phyloP scores from a whole-genome alignment of 83 land plant species.

The Larix sibirica region DNA sequence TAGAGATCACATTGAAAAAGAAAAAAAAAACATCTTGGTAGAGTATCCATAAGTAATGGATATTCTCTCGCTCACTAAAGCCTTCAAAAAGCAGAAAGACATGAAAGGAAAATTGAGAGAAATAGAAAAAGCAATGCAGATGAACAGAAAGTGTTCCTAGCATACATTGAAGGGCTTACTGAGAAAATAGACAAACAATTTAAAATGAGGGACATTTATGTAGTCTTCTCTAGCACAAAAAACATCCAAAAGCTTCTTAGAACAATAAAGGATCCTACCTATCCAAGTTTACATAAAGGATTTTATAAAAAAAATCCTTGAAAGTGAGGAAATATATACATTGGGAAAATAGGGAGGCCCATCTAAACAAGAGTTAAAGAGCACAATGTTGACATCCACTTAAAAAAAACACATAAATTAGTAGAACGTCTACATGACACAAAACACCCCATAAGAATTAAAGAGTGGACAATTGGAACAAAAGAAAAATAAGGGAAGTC shows the following conservation, averaged over 20 bases:
- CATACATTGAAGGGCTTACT: neutral
- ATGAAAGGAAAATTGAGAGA: neutral
- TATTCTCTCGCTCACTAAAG: too few relatives aligned
- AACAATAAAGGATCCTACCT: neutral
- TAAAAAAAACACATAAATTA: too few relatives aligned
- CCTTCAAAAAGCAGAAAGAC: too few relatives aligned
- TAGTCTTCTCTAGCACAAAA: neutral
- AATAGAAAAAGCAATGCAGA: neutral
- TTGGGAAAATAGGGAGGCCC: neutral
- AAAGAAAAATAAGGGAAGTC: too few relatives aligned
- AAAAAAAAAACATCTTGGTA: neutral
- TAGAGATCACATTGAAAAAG: neutral
- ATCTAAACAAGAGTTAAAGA: too few relatives aligned
- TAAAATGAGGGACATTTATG: neutral
- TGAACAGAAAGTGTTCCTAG: neutral
- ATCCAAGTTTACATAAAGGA: neutral
- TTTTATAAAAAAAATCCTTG: too few relatives aligned
- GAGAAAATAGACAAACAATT: too few relatives aligned
- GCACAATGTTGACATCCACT: neutral
- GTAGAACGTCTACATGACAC: too few relatives aligned
- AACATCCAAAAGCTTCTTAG: too few relatives aligned
- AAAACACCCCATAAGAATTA: too few relatives aligned
- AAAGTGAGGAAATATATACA: neutral
- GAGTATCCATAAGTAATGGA: neutral
- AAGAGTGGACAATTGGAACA: too few relatives aligned